Percentiles rank a stretch among this genome's conserved stretches.
phyloP scores from a whole-genome alignment of 1,284 basidiomycete genomes.

The Rhodotorula sp. region DNA sequence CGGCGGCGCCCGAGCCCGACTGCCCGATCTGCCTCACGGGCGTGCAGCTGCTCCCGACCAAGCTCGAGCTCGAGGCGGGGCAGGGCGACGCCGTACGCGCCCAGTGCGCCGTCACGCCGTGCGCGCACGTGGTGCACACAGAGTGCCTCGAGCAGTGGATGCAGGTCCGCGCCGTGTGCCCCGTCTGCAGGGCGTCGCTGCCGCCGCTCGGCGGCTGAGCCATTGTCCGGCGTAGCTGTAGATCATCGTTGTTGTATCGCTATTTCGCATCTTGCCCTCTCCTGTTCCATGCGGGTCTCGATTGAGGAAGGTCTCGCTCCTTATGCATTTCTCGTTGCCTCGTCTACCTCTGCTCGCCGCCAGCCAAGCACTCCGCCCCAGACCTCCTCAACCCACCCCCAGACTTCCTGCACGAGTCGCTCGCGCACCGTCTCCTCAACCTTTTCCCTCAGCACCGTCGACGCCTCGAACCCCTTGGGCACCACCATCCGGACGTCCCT shows the following conservation, averaged over 20 bases:
- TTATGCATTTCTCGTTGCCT: background rate
- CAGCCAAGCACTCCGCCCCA: conserved; percentile 49
- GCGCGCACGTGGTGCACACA: conserved; percentile 46
- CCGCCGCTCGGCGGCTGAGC: conserved; percentile 7
- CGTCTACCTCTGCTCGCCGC: background rate
- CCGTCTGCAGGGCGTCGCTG: conserved; percentile 28
- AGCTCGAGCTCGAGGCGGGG: conserved; percentile 22
- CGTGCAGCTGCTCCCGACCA: conserved; percentile 37
- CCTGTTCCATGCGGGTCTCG: background rate
- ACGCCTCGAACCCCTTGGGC: conserved; percentile 58
- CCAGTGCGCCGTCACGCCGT: conserved; percentile 45
- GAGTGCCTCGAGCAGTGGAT: conserved; percentile 47
- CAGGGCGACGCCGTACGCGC: conserved; percentile 12
- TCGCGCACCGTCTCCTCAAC: conserved; percentile 49
- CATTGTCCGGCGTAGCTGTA: no score
- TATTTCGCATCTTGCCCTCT: background rate
- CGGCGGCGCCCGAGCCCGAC: conserved; percentile 28
- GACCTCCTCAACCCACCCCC: conserved; percentile 53
- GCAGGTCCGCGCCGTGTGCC: conserved; percentile 38
- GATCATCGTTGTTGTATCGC: background rate
- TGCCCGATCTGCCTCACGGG: conserved; percentile 49
- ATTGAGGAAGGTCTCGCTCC: background rate
- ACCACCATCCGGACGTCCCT: background rate
- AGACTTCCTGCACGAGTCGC: conserved; percentile 40
- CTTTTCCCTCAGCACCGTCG: conserved; percentile 50